phyloP scores from a whole-genome alignment of 805 yeast species.

The Wilhelminamyces savonicus region DNA sequence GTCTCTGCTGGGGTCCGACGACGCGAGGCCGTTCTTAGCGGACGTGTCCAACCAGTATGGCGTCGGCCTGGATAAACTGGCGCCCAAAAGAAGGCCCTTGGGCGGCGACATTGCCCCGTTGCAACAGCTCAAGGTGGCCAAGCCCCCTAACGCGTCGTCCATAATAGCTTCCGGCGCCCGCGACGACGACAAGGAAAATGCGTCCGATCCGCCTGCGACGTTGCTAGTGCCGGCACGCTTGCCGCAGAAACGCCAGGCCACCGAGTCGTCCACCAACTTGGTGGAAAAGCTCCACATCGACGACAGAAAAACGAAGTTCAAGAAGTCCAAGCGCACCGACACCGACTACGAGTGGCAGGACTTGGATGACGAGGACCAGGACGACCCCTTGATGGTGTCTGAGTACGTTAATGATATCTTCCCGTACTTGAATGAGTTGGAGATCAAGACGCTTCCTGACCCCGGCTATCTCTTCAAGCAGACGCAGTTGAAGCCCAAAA shows the following conservation, averaged over 20 bases:
- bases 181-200: background rate
- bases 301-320: slow-evolving; percentile 11
- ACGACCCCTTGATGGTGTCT: slow-evolving; percentile 80
- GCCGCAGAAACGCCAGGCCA: slow-evolving; percentile 50
- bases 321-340: slow-evolving; percentile 31
- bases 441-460: slow-evolving; percentile 66
- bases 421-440: slow-evolving; percentile 67
- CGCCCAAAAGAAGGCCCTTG: slow-evolving; percentile 23
- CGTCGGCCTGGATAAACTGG: slow-evolving; percentile 2
- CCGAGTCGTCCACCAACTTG: slow-evolving; percentile 44
- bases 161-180: background rate
- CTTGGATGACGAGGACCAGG: slow-evolving; percentile 61
- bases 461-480: slow-evolving; percentile 62
- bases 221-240: slow-evolving; percentile 23
- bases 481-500: slow-evolving; percentile 65
- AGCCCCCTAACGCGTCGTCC: background rate
- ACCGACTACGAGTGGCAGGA: slow-evolving; percentile 62
- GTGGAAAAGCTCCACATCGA: slow-evolving; percentile 8
- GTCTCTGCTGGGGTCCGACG: slow-evolving; percentile 1
- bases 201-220: too few species aligned
- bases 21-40: slow-evolving; percentile 23
- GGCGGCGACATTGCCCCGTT: slow-evolving; percentile 29
- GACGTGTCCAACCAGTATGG: slow-evolving; percentile 36
- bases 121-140: slow-evolving; percentile 9
- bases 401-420: slow-evolving; percentile 89